Evolutionary conservation across 2,329 filamentous ascomycete species (phyloP).

Genomic region (Pyricularia grisea): DNA sequence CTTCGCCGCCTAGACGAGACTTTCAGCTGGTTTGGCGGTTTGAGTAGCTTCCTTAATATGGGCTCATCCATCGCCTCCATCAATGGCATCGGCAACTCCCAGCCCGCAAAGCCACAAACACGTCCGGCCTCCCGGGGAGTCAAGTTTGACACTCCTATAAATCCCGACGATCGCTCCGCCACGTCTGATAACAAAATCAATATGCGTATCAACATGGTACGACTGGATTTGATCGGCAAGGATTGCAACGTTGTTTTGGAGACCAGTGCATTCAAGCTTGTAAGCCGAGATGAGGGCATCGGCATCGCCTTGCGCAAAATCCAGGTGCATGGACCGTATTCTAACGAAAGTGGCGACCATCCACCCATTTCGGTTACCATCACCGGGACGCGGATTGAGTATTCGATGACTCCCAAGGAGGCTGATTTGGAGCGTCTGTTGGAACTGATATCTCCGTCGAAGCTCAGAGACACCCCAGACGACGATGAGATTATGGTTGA

Average conservation of each 20-base stretch:
- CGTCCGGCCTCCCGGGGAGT: slow-evolving; percentile 39
- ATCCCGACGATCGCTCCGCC: slow-evolving; percentile 35
- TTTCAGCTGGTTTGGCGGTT: slow-evolving; percentile 78
- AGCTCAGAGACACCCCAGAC: slow-evolving; percentile 62
- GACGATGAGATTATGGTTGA: slow-evolving; percentile 94
- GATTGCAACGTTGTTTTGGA: slow-evolving; percentile 66
- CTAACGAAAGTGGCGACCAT: slow-evolving; percentile 38
- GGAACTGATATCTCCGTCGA: slow-evolving; percentile 82
- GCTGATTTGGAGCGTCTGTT: slow-evolving; percentile 74
- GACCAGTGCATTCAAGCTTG: slow-evolving; percentile 73
- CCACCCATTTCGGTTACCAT: slow-evolving; percentile 54
- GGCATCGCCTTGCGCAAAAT: slow-evolving; percentile 67
- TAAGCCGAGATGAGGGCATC: slow-evolving; percentile 64
- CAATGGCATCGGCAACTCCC: slow-evolving; percentile 34
- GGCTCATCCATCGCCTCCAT: slow-evolving; percentile 73
- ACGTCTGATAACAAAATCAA: slow-evolving; percentile 59
- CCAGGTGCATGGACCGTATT: slow-evolving; percentile 62
- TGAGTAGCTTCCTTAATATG: slow-evolving; percentile 85
- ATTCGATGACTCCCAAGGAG: slow-evolving; percentile 63
- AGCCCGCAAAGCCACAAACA: slow-evolving; percentile 24
- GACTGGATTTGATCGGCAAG: slow-evolving; percentile 67
- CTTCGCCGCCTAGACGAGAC: slow-evolving; percentile 76
- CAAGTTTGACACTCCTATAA: slow-evolving; percentile 44
- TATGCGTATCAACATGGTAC: slow-evolving; percentile 64
- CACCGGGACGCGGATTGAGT: slow-evolving; percentile 61